These are phyloP conservation scores for Hylodesmum podocarpum DNA, from an alignment of 306 rosid genomes.

Conservation along the genomic window DNA sequence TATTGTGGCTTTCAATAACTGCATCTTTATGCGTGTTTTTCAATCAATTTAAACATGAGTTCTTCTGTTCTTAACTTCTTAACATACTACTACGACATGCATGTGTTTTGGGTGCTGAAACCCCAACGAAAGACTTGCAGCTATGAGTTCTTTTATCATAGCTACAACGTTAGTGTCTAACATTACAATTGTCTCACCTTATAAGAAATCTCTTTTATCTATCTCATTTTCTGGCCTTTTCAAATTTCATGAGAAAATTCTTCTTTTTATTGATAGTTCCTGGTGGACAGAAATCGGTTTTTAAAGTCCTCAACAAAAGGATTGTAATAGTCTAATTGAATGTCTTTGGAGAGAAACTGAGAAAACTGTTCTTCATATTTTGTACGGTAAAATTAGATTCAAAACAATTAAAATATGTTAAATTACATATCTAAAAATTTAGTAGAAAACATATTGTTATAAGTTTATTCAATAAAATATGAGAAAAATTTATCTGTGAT, in stretches of 20 bases:
- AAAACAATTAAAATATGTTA: too few species aligned
- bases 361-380: too few species aligned
- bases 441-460: too few species aligned
- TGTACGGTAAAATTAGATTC: too few species aligned
- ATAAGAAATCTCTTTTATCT: too few species aligned
- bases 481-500: too few species aligned
- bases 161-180: not conserved
- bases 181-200: too few species aligned
- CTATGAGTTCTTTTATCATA: too few species aligned
- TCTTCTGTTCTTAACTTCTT: not conserved
- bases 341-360: not conserved
- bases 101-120: not conserved
- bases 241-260: not conserved
- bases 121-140: too few species aligned
- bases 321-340: not conserved
- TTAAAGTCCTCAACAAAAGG: not conserved
- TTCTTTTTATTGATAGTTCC: not conserved
- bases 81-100: not conserved
- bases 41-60: not conserved
- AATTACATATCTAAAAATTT: too few species aligned
- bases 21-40: not conserved
- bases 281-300: not conserved
- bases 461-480: too few species aligned
- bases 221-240: not conserved
- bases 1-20: not conserved